Percentiles rank a stretch among this genome's conserved stretches.
Conservation (phyloP, 768 basidiomycete species). For the Amanita pseudoporphyria region DNA sequence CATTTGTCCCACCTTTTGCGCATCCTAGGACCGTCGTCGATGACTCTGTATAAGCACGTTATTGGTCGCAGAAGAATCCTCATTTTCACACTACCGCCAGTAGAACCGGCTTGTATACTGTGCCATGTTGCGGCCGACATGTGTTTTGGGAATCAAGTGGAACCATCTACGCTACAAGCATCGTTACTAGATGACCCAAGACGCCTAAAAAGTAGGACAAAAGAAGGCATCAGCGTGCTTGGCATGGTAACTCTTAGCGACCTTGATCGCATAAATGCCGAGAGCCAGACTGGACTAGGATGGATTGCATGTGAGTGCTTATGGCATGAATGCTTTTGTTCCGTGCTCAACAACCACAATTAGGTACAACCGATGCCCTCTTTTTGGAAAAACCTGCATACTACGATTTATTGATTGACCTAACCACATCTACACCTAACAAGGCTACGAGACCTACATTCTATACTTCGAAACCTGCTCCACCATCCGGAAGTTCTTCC, state of each 20-base stretch:
- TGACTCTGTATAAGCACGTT: slow-evolving; percentile 75
- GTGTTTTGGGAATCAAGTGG: slow-evolving; percentile 34
- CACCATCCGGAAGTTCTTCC: slow-evolving; percentile 18
- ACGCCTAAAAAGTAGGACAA: slow-evolving; percentile 28
- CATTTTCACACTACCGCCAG: slow-evolving; percentile 71
- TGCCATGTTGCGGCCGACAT: slow-evolving; percentile 58
- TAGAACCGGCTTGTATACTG: slow-evolving; percentile 70
- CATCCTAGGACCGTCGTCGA: slow-evolving; percentile 67
- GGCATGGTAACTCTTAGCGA: slow-evolving; percentile 78
- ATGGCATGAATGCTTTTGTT: not conserved
- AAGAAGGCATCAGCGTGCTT: slow-evolving; percentile 54
- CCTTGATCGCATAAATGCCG: slow-evolving; percentile 47
- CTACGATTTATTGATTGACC: slow-evolving; percentile 76
- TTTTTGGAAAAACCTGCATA: slow-evolving; percentile 73
- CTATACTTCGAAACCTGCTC: slow-evolving; percentile 44
- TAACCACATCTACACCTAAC: slow-evolving; percentile 56
- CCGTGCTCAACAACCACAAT: slow-evolving; percentile 1
- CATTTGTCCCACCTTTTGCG: slow-evolving; percentile 71
- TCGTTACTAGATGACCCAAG: slow-evolving; percentile 4
- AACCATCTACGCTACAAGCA: slow-evolving; percentile 10
- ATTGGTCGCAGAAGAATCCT: slow-evolving; percentile 67
- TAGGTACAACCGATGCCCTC: slow-evolving; percentile 74
- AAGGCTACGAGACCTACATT: slow-evolving; percentile 58
- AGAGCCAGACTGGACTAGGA: slow-evolving; percentile 51
- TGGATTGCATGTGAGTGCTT: slow-evolving; percentile 68